phyloP scores from a whole-genome alignment of 805 yeast species.

The Kodamaea sagamina region DNA sequence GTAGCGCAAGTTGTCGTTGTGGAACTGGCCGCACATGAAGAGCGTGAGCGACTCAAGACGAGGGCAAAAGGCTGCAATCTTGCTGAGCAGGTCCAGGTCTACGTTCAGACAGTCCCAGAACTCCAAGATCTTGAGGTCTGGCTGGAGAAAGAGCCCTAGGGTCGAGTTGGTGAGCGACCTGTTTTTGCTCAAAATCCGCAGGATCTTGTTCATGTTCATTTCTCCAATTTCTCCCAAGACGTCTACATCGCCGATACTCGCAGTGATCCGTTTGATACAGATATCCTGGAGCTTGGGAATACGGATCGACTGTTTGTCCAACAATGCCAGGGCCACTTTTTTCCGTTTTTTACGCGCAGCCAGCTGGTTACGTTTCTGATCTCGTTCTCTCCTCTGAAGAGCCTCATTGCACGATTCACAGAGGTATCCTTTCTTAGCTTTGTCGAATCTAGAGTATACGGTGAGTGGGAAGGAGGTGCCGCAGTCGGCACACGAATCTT shows the following conservation, averaged over 20 bases:
- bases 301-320: constrained; percentile 65
- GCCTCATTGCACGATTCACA: constrained; percentile 62
- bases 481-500: constrained; percentile 66
- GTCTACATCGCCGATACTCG: constrained; percentile 72
- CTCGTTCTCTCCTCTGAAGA: constrained; percentile 43
- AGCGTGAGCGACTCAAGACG: constrained; percentile 63
- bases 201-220: constrained; percentile 66
- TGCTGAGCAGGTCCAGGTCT: constrained; percentile 60
- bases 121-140: constrained; percentile 57
- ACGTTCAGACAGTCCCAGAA: constrained; percentile 93
- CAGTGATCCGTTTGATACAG: constrained; percentile 68
- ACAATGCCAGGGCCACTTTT: constrained; percentile 78
- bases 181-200: constrained; percentile 77
- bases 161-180: constrained; percentile 77
- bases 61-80: constrained; percentile 80
- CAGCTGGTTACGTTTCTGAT: constrained; percentile 53
- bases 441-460: constrained; percentile 61
- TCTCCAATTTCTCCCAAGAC: constrained; percentile 85
- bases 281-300: constrained; percentile 78
- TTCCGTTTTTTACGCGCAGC: constrained; percentile 73
- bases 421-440: constrained; percentile 59
- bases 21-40: constrained; percentile 91
- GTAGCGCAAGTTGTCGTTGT: constrained; percentile 71
- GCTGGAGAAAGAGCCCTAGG: constrained; percentile 67
- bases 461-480: constrained; percentile 57